Percentiles rank a stretch among this genome's conserved stretches.
Evolutionary conservation across 768 basidiomycete genomes (phyloP).

Genomic region (Mycena filopes): DNA sequence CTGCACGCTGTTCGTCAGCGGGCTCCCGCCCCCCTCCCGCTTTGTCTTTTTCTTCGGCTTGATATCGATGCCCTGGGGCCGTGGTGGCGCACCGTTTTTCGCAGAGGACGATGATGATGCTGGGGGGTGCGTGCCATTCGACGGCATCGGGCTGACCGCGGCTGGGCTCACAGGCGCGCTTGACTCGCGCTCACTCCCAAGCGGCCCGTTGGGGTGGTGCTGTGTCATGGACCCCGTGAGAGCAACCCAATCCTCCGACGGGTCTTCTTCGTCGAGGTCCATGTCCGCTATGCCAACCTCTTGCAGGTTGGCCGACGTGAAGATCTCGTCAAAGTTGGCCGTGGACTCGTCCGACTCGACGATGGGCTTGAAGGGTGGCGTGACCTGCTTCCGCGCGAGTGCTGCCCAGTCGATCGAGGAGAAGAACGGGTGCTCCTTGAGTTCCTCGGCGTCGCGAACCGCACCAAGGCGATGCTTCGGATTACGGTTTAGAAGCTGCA

Average conservation of each 20-base stretch:
- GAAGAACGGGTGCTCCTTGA: conserved; percentile 98
- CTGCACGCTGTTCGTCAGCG: conserved; percentile 91
- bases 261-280: conserved; percentile 69
- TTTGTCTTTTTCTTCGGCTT: conserved; percentile 59
- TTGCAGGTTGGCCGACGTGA: conserved; percentile 90
- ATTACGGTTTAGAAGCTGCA: conserved; percentile 94
- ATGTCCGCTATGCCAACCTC: conserved; percentile 70
- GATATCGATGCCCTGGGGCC: conserved; percentile 62
- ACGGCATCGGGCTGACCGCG: conserved; percentile 34
- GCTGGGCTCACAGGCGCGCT: conserved; percentile 26
- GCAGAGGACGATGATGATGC: conserved; percentile 15
- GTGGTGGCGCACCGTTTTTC: conserved; percentile 32
- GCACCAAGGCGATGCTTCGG: conserved; percentile 98
- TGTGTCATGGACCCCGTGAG: conserved; percentile 40
- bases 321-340: conserved; percentile 98
- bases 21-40: conserved; percentile 63
- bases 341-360: conserved; percentile 99
- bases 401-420: conserved; percentile 91
- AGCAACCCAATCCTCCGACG: conserved; percentile 74
- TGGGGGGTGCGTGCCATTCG: conserved; percentile 23
- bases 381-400: conserved; percentile 86
- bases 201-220: conserved; percentile 81
- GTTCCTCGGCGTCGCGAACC: conserved; percentile 87
- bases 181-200: conserved; percentile 64
- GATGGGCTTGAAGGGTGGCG: conserved; percentile 97